These are phyloP conservation scores for Lentinula lateritia DNA, from an alignment of 768 basidiomycete species.

Conservation along the genomic window DNA sequence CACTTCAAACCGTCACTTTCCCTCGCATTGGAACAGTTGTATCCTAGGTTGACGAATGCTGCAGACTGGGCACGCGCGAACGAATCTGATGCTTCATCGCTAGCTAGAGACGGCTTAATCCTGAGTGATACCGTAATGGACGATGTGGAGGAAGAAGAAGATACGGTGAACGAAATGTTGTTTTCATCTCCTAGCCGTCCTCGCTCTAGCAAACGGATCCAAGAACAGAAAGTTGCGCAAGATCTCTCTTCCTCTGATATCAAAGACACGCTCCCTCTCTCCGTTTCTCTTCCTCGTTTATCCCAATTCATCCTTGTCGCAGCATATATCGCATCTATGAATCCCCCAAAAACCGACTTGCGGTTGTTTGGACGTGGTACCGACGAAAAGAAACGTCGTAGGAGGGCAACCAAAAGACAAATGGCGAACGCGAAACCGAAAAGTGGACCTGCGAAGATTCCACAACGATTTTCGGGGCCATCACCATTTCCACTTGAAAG, in stretches of 20 bases:
- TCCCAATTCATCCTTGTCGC: conserved; percentile 74
- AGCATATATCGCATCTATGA: conserved; percentile 78
- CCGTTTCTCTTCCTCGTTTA: conserved; percentile 51
- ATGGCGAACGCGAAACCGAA: conserved; percentile 32
- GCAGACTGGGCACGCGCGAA: conserved; percentile 54
- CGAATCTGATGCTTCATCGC: conserved; percentile 15
- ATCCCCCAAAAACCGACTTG: conserved; percentile 75
- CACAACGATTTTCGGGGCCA: conserved; percentile 79
- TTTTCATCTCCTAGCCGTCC: conserved; percentile 1
- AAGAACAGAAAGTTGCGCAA: neutral
- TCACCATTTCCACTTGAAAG: conserved; percentile 74
- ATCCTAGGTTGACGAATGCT: conserved; percentile 65
- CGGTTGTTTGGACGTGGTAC: conserved; percentile 76
- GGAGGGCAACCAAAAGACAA: conserved; percentile 32
- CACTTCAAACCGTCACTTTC: conserved; percentile 61
- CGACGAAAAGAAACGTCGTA: conserved; percentile 59
- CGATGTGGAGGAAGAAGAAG: conserved; percentile 7
- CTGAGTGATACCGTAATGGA: neutral
- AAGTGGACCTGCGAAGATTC: conserved; percentile 45
- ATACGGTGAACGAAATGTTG: neutral
- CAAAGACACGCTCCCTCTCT: conserved; percentile 11
- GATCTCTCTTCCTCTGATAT: neutral
- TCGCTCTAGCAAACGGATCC: conserved; percentile 1
- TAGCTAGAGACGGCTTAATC: neutral
- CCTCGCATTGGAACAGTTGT: conserved; percentile 57